A percentile compares a stretch with the other conserved stretches of the same genome.
These are phyloP conservation scores for Austroboletus festivus DNA, from an alignment of 768 basidiomycete genomes.

Conservation along the genomic window DNA sequence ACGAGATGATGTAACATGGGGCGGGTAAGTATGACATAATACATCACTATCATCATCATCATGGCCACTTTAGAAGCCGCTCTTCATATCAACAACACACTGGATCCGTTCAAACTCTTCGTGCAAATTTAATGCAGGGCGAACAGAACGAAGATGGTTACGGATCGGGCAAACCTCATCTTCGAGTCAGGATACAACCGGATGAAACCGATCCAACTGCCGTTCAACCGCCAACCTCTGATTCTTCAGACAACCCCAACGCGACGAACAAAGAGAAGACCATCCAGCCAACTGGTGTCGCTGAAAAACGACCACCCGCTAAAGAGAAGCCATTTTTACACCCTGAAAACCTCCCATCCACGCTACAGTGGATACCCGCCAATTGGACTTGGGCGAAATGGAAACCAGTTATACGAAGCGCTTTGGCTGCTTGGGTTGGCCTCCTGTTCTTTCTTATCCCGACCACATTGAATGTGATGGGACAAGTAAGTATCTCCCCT, in stretches of 20 bases:
- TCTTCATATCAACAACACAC: no score
- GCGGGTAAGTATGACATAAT: no score
- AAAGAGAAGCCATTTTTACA: background rate
- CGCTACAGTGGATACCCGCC: slow-evolving; percentile 52
- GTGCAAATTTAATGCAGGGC: slow-evolving; percentile 10
- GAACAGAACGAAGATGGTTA: background rate
- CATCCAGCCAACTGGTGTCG: background rate
- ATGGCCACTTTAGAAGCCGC: no score
- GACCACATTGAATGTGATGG: slow-evolving; percentile 44
- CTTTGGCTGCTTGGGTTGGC: slow-evolving; percentile 60
- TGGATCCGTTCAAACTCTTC: no score
- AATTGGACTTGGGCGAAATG: slow-evolving; percentile 58
- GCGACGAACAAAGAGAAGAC: background rate
- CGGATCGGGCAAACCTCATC: background rate
- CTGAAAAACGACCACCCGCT: background rate
- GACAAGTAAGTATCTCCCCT: slow-evolving; percentile 42
- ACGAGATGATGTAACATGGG: no score
- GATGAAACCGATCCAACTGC: background rate
- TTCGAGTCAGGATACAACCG: slow-evolving; percentile 8
- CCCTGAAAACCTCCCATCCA: slow-evolving; percentile 23
- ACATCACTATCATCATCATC: no score
- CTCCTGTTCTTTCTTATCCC: slow-evolving; percentile 59
- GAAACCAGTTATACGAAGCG: slow-evolving; percentile 62
- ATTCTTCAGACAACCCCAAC: background rate
- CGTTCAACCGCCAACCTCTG: background rate